A percentile compares a stretch with the other conserved stretches of the same genome.
phyloP scores from a whole-genome alignment of 2,329 filamentous ascomycete species.

The Setomelanomma holmii region DNA sequence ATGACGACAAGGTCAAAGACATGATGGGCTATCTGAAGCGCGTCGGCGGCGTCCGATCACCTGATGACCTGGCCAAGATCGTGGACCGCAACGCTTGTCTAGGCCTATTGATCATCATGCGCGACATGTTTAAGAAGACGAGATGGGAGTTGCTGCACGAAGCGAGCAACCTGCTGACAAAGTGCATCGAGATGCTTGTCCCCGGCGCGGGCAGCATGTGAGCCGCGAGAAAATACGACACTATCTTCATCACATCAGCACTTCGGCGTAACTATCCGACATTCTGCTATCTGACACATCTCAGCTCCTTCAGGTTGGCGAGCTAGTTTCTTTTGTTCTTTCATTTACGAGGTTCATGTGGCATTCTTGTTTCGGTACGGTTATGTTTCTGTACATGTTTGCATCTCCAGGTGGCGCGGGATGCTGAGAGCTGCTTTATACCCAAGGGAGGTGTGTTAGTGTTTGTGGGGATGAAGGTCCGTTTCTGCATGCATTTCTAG shows the following conservation, averaged over 20 bases:
- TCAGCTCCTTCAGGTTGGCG: constrained; percentile 2
- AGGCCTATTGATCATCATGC: constrained; percentile 80
- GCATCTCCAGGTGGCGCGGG: constrained; percentile 2
- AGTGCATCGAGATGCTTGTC: constrained; percentile 73
- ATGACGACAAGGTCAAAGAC: constrained; percentile 72
- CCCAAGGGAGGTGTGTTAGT: constrained; percentile 1
- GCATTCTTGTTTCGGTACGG: background rate
- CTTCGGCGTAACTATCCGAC: background rate
- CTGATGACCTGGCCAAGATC: constrained; percentile 77
- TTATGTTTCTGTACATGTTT: constrained; percentile 8
- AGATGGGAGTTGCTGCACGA: constrained; percentile 93
- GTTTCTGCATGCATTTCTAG: background rate
- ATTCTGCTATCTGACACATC: background rate
- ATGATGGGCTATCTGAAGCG: constrained; percentile 81
- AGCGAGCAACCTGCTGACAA: constrained; percentile 78
- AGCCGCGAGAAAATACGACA: too few species aligned
- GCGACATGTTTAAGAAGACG: constrained; percentile 80
- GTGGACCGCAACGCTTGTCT: constrained; percentile 82
- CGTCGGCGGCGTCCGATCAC: constrained; percentile 74
- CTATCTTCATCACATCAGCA: background rate
- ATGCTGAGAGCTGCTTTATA: constrained; percentile 8
- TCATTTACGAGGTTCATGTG: background rate
- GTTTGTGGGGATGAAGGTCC: background rate
- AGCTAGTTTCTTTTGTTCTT: background rate
- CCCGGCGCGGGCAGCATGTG: constrained; percentile 29